Percentiles rank a stretch among this genome's conserved stretches.
These are phyloP conservation scores for Coriolopsis trogii DNA, from an alignment of 1,284 basidiomycete genomes.

Conservation along the genomic window DNA sequence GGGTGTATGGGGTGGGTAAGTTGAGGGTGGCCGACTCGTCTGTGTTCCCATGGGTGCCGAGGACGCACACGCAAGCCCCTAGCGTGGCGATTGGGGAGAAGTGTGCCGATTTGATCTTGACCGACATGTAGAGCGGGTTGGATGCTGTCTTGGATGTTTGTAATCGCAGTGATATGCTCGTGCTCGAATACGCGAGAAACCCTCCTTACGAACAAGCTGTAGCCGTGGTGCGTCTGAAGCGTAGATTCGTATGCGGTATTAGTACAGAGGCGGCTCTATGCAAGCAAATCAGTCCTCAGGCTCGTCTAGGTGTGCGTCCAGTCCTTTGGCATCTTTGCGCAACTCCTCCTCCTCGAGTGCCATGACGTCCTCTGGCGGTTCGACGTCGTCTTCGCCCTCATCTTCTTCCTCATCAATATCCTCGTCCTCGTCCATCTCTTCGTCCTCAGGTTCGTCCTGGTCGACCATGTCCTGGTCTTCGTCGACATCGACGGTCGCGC, in stretches of 20 bases:
- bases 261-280: no score
- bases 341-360: constrained; percentile 28
- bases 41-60: constrained; percentile 40
- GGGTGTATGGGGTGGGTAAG: constrained; percentile 49
- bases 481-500: constrained; percentile 16
- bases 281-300: constrained; percentile 1
- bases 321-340: constrained; percentile 18
- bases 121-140: neutral
- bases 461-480: constrained; percentile 34
- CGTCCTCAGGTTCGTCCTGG: constrained; percentile 21
- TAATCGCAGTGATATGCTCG: neutral
- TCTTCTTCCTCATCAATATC: constrained; percentile 26
- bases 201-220: no score
- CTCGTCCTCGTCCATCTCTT: constrained; percentile 25
- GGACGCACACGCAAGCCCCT: constrained; percentile 41
- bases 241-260: no score
- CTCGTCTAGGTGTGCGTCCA: constrained; percentile 8
- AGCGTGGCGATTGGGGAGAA: constrained; percentile 40
- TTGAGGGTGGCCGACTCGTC: constrained; percentile 45
- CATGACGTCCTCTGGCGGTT: constrained; percentile 26
- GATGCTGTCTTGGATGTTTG: no score
- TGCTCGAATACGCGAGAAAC: no score
- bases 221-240: no score
- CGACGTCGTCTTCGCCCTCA: constrained; percentile 22
- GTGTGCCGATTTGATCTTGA: constrained; percentile 31